Evolutionary conservation across 208 protist species (phyloP).

Genomic region (Trichomonas gallinae): DNA sequence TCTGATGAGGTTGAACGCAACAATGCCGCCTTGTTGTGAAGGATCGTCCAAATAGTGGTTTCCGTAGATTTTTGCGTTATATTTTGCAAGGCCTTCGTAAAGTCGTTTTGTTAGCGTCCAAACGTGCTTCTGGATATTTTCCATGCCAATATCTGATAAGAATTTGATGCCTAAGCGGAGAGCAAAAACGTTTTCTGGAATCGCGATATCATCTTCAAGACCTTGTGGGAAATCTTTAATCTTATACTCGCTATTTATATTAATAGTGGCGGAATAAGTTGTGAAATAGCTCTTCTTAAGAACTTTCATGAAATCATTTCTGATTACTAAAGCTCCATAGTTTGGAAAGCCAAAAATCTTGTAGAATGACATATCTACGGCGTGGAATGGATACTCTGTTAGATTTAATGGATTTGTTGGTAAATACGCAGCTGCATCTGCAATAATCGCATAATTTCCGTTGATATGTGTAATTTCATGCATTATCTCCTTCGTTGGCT

Average conservation of each 20-base stretch:
- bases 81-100: background rate
- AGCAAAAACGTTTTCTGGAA: background rate
- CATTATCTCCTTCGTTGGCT: background rate
- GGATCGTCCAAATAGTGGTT: background rate
- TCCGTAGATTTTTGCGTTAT: background rate
- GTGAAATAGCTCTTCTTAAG: background rate
- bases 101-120: background rate
- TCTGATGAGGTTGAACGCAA: background rate
- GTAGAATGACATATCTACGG: conserved; percentile 24
- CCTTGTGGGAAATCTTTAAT: background rate
- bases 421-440: conserved; percentile 21
- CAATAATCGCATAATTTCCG: background rate
- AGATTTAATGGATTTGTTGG: conserved; percentile 22
- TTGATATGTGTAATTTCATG: background rate
- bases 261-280: background rate
- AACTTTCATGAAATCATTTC: background rate
- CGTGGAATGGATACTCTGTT: background rate
- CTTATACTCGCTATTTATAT: too few relatives aligned
- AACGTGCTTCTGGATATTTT: conserved; percentile 4
- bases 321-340: background rate
- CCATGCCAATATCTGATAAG: background rate
- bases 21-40: background rate
- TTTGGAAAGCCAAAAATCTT: conserved; percentile 26
- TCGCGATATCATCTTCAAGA: background rate
- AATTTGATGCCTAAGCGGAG: background rate